A percentile compares a stretch with the other conserved stretches of the same genome.
These are phyloP conservation scores for Ceratobasidium sp. DNA, from an alignment of 1,284 basidiomycete genomes.

Conservation along the genomic window DNA sequence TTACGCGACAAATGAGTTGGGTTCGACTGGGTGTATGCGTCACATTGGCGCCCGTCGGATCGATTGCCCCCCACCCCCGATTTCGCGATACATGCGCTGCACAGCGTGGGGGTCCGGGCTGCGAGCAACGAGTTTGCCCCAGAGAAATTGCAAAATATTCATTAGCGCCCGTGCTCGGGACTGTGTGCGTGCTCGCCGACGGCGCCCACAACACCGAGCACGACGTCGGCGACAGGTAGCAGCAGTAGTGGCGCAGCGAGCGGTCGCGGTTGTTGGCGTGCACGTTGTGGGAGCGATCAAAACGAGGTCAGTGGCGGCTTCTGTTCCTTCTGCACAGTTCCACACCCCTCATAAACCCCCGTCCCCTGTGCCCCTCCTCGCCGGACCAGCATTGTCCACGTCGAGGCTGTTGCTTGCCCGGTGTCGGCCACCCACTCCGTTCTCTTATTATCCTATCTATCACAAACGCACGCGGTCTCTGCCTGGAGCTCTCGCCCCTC, in stretches of 20 bases:
- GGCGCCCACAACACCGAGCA: background rate
- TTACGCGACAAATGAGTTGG: too few species aligned
- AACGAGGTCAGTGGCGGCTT: constrained; percentile 42
- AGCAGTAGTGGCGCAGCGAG: background rate
- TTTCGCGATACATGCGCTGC: constrained; percentile 42
- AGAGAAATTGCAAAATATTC: background rate
- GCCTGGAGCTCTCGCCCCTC: constrained; percentile 10
- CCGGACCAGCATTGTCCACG: constrained; percentile 21
- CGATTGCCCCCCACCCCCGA: constrained; percentile 37
- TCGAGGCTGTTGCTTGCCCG: constrained; percentile 19
- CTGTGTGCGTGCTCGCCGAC: too few species aligned
- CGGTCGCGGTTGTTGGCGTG: constrained; percentile 12
- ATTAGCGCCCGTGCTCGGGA: background rate
- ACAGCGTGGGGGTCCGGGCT: constrained; percentile 3
- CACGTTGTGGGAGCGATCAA: constrained; percentile 33
- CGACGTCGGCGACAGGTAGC: background rate
- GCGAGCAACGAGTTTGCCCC: background rate
- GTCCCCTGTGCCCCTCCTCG: constrained; percentile 45
- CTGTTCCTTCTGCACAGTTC: constrained; percentile 41
- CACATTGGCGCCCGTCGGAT: constrained; percentile 38
- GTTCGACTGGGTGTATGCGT: constrained; percentile 6
- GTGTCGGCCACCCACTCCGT: constrained; percentile 1
- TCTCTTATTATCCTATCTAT: constrained; percentile 37
- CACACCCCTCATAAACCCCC: constrained; percentile 32
- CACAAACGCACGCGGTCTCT: constrained; percentile 23